These are phyloP conservation scores for Chlorella ohadii DNA, from an alignment of 139 green algal species.

Conservation along the genomic window DNA sequence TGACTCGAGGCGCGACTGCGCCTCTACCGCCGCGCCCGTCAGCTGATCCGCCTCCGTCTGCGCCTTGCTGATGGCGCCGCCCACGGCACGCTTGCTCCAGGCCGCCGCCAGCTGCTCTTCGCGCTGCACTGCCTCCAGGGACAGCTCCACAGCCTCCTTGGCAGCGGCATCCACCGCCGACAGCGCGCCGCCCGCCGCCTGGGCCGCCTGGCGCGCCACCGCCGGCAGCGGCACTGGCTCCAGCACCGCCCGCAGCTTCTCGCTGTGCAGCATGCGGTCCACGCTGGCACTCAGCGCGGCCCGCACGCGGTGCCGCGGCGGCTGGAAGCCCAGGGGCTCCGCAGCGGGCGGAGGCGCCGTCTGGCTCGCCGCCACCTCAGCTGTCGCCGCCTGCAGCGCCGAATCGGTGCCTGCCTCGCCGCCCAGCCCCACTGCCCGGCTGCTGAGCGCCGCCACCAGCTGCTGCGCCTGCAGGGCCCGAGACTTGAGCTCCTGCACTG, in stretches of 20 bases:
- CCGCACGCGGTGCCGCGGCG: slow-evolving; percentile 2
- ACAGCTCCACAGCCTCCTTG: not conserved
- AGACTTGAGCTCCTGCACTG: not conserved
- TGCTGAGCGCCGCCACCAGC: not conserved
- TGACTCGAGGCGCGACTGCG: not conserved
- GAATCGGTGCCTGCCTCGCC: not conserved
- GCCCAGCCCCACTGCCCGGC: not conserved
- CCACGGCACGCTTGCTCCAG: not conserved
- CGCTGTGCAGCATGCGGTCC: not conserved
- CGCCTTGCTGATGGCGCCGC: not conserved
- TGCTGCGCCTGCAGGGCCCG: not conserved
- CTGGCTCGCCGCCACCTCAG: not conserved
- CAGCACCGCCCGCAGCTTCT: slow-evolving; percentile 16
- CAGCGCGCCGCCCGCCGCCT: not conserved
- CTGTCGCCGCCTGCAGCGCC: not conserved
- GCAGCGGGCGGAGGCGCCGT: not conserved
- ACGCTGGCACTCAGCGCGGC: not conserved
- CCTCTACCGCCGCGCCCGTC: not conserved
- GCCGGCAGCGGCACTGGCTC: slow-evolving; percentile 7
- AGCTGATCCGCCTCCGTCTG: not conserved
- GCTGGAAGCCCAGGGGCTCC: slow-evolving; percentile 5
- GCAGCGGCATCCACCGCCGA: not conserved
- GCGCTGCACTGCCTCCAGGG: not conserved
- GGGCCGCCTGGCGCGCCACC: slow-evolving; percentile 5
- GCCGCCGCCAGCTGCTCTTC: not conserved